A percentile compares a stretch with the other conserved stretches of the same genome.
Conservation (phyloP, 75 land plant species). For the Cryptomeria japonica region DNA sequence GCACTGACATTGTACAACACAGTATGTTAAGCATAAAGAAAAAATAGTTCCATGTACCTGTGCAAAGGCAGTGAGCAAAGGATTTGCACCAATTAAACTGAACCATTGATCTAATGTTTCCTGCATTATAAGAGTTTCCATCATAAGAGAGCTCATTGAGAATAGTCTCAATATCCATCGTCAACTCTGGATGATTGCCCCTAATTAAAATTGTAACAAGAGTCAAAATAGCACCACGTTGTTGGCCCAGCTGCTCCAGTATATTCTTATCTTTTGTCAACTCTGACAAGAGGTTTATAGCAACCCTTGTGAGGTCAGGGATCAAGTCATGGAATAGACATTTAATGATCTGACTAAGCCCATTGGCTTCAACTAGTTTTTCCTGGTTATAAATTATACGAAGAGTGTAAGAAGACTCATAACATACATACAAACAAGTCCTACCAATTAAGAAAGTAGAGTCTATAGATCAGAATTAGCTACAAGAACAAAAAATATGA, state of each 20-base stretch:
- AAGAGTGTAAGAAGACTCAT: not conserved
- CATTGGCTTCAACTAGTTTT: constrained; percentile 17
- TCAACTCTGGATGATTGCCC: constrained; percentile 15
- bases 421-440: not conserved
- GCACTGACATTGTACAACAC: not conserved
- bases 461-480: not conserved
- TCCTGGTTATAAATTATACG: constrained; percentile 12
- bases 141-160: constrained; percentile 15
- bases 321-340: constrained; percentile 7
- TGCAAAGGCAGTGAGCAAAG: constrained; percentile 9
- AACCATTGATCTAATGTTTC: constrained; percentile 21
- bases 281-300: constrained; percentile 17
- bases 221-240: constrained; percentile 17
- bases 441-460: not conserved
- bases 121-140: constrained; percentile 3
- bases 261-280: not conserved
- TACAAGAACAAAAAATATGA: not conserved
- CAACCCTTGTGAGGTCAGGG: constrained; percentile 14
- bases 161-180: constrained; percentile 7
- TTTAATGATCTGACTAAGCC: constrained; percentile 25
- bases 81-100: constrained; percentile 14
- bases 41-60: constrained; percentile 10
- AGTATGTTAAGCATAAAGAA: not conserved
- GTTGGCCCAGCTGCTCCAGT: constrained; percentile 15
- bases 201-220: constrained; percentile 17